phyloP scores from a whole-genome alignment of 805 yeast genomes.

The Ogataea degrootiae region DNA sequence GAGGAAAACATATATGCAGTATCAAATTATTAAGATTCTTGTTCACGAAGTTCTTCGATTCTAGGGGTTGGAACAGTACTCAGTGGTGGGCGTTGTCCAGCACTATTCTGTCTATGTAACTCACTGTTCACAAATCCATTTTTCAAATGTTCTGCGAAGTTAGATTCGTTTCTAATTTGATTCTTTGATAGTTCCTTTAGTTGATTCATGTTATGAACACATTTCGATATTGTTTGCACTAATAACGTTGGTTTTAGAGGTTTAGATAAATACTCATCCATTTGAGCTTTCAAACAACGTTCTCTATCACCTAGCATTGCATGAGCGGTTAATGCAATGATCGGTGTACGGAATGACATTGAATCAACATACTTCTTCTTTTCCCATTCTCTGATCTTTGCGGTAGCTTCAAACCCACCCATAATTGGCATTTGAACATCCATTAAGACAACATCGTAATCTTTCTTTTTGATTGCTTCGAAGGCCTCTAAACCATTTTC shows the following conservation, averaged over 20 bases:
- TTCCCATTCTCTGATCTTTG: slow-evolving; percentile 84
- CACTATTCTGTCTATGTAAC: slow-evolving; percentile 6
- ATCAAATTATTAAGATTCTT: not conserved
- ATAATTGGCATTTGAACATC: slow-evolving; percentile 94
- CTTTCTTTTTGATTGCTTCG: slow-evolving; percentile 62
- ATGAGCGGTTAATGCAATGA: slow-evolving; percentile 86
- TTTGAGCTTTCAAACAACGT: slow-evolving; percentile 78
- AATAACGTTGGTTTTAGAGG: slow-evolving; percentile 80
- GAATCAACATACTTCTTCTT: slow-evolving; percentile 66
- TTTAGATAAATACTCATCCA: slow-evolving; percentile 88
- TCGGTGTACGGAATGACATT: slow-evolving; percentile 73
- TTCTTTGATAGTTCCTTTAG: slow-evolving; percentile 48
- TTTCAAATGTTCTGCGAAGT: slow-evolving; percentile 34
- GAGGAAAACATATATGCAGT: not conserved
- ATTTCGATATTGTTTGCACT: slow-evolving; percentile 80
- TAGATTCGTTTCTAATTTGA: slow-evolving; percentile 40
- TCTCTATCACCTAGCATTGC: slow-evolving; percentile 94
- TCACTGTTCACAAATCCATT: slow-evolving; percentile 18
- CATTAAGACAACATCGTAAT: slow-evolving; percentile 81
- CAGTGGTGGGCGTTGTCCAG: not conserved
- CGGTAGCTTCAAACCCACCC: slow-evolving; percentile 94
- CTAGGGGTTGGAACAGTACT: not conserved
- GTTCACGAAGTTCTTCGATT: not conserved
- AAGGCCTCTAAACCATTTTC: slow-evolving; percentile 82
- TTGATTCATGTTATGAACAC: slow-evolving; percentile 67